Conservation (phyloP, 371 early-diverging fungal species). For the Rhizopus sp. region DNA sequence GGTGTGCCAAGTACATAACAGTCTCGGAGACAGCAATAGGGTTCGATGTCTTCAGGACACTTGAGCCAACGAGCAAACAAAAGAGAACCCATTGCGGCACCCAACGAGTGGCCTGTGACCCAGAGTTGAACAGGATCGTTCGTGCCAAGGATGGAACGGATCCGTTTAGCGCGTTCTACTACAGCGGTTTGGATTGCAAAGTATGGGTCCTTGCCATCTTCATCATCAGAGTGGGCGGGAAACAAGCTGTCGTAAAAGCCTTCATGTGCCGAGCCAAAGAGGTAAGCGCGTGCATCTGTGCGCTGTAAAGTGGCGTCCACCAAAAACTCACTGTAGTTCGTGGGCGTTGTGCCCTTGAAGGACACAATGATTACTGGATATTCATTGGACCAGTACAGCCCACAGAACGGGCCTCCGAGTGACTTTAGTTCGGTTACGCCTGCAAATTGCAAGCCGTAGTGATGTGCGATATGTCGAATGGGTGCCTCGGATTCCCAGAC, state of each 20-base stretch:
- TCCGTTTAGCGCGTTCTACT: slow-evolving; percentile 8
- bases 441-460: slow-evolving; percentile 46
- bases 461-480: slow-evolving; percentile 26
- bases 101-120: slow-evolving; percentile 57
- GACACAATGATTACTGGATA: slow-evolving; percentile 44
- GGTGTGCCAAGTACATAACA: slow-evolving; percentile 49
- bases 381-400: slow-evolving; percentile 30
- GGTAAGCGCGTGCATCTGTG: slow-evolving; percentile 34
- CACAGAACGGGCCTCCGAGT: slow-evolving; percentile 52
- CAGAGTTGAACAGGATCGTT: slow-evolving; percentile 45
- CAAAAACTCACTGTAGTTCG: slow-evolving; percentile 46
- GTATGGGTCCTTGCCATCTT: slow-evolving; percentile 45
- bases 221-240: slow-evolving; percentile 13
- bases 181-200: slow-evolving; percentile 35
- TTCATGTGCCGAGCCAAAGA: slow-evolving; percentile 45
- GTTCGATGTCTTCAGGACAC: slow-evolving; percentile 35
- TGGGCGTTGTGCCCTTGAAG: slow-evolving; percentile 51
- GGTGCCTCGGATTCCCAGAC: slow-evolving; percentile 32
- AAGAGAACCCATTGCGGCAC: slow-evolving; percentile 48
- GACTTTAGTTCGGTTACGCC: slow-evolving; percentile 56
- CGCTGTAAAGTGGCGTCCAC: slow-evolving; percentile 44
- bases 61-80: slow-evolving; percentile 50
- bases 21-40: slow-evolving; percentile 34
- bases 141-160: no score
- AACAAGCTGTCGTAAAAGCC: slow-evolving; percentile 47